Conservation (phyloP, 805 yeast species). For the Cyberlindnera nakhonratchasimensis region DNA sequence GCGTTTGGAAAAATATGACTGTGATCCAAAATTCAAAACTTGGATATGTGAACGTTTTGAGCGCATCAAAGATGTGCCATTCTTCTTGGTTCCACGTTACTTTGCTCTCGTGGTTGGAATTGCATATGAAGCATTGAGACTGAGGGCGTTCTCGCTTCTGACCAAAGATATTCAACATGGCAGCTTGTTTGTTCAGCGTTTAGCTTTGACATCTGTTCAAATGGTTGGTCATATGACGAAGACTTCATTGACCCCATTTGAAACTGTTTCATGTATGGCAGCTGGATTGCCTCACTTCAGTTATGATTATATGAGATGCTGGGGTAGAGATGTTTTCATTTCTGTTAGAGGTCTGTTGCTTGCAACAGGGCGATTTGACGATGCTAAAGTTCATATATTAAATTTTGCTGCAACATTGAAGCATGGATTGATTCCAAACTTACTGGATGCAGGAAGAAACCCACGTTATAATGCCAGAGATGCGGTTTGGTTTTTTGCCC, state of each 20-base stretch:
- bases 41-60: conserved; percentile 72
- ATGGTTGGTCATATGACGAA: conserved; percentile 73
- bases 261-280: conserved; percentile 71
- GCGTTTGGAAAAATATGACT: conserved; percentile 58
- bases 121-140: conserved; percentile 79
- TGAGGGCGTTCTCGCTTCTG: conserved; percentile 58
- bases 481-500: conserved; percentile 93
- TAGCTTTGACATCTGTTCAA: conserved; percentile 81
- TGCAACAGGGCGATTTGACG: conserved; percentile 73
- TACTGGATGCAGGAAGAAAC: conserved; percentile 87
- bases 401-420: conserved; percentile 88
- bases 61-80: conserved; percentile 64
- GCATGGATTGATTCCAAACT: conserved; percentile 92
- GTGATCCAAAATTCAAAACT: conserved; percentile 50
- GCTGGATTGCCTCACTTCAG: conserved; percentile 97
- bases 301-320: conserved; percentile 88
- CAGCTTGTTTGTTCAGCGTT: conserved; percentile 71
- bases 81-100: conserved; percentile 79
- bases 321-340: conserved; percentile 97
- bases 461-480: conserved; percentile 96
- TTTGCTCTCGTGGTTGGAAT: conserved; percentile 80
- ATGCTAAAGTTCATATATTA: conserved; percentile 76
- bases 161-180: conserved; percentile 51
- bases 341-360: conserved; percentile 78
- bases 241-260: conserved; percentile 70